A percentile compares a stretch with the other conserved stretches of the same genome.
Evolutionary conservation across 1,284 basidiomycete genomes (phyloP).

Genomic region (Austroboletus niveus): DNA sequence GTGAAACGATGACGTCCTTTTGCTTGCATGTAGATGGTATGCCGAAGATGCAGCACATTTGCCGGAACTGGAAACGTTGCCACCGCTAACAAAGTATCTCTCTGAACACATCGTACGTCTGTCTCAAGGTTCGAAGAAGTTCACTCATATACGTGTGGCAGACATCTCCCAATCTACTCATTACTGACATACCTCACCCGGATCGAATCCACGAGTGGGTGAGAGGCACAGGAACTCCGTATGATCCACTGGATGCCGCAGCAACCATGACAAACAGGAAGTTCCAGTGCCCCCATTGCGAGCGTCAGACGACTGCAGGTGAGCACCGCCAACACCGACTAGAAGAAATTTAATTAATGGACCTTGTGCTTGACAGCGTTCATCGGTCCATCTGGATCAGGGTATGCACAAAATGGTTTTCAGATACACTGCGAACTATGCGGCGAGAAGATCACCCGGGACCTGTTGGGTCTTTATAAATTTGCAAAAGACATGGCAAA

Average conservation of each 20-base stretch:
- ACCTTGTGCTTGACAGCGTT: constrained; percentile 22
- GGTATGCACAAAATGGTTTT: constrained; percentile 37
- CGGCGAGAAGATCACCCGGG: constrained; percentile 23
- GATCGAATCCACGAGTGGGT: constrained; percentile 24
- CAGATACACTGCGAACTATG: too few relatives aligned
- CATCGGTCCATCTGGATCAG: constrained; percentile 7
- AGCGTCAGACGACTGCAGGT: constrained; percentile 5
- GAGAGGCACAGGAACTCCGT: constrained; percentile 23
- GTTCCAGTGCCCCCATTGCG: background rate
- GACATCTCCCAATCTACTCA: constrained; percentile 12
- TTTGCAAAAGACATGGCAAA: constrained; percentile 26
- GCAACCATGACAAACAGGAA: background rate
- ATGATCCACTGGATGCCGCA: constrained; percentile 31
- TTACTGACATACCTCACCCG: constrained; percentile 10
- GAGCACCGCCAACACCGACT: background rate
- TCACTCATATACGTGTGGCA: constrained; percentile 5
- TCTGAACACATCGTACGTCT: constrained; percentile 5
- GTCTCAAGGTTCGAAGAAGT: background rate
- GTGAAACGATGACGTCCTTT: background rate
- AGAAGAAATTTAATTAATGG: background rate
- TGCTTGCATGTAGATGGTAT: constrained; percentile 31
- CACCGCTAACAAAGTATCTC: constrained; percentile 13
- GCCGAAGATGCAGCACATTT: constrained; percentile 31
- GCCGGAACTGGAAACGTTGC: constrained; percentile 16
- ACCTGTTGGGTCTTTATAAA: constrained; percentile 30